Conservation (phyloP, 2,329 filamentous ascomycete species). For the Diaporthe ilicicola region DNA sequence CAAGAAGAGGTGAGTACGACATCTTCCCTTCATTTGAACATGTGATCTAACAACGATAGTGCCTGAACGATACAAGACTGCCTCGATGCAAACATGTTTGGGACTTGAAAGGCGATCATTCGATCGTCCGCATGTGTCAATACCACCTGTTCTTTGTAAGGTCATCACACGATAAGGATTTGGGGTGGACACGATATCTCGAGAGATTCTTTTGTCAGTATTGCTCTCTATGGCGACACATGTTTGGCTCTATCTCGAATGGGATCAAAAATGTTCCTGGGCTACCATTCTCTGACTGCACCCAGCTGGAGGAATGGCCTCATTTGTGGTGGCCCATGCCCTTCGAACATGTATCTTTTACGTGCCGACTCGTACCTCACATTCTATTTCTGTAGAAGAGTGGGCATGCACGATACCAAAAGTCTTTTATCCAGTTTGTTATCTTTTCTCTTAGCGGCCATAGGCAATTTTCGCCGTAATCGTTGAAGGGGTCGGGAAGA, state of each 20-base stretch:
- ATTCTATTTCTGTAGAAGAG: neutral
- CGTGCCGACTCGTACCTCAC: neutral
- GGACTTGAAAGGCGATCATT: neutral
- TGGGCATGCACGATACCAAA: neutral
- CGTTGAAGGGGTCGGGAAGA: neutral
- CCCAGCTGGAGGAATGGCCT: neutral
- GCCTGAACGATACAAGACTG: neutral
- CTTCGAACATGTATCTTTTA: neutral
- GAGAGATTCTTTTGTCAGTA: neutral
- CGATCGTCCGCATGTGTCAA: neutral
- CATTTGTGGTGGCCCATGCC: neutral
- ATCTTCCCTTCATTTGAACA: neutral
- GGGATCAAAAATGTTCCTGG: neutral
- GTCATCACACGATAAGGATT: neutral
- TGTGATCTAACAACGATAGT: neutral
- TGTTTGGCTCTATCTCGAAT: neutral
- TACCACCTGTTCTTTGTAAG: neutral
- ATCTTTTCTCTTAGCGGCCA: neutral
- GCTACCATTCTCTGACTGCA: neutral
- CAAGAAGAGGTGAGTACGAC: conserved; percentile 24
- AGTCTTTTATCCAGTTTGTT: neutral
- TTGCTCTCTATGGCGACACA: neutral
- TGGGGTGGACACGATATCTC: neutral
- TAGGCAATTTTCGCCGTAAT: neutral
- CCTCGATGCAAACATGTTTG: neutral